Conservation (phyloP, 495 filamentous ascomycete species). For the Penicillium manginii region DNA sequence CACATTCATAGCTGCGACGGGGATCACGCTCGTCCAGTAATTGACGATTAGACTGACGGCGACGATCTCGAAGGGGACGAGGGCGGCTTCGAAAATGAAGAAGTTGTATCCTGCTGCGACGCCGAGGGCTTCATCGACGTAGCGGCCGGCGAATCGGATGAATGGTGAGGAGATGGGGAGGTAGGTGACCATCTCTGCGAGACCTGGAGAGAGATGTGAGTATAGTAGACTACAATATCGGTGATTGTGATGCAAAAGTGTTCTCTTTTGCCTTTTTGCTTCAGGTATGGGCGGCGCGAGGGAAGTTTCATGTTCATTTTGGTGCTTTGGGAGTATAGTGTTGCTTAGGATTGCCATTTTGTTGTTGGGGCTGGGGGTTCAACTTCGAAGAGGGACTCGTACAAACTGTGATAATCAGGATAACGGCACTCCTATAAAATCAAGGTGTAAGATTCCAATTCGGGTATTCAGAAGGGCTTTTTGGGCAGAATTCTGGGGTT, state of each 20-base stretch:
- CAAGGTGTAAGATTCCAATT: slow-evolving; percentile 35
- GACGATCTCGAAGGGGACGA: slow-evolving; percentile 50
- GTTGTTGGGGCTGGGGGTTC: background rate
- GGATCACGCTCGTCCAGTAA: slow-evolving; percentile 52
- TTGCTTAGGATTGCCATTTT: slow-evolving; percentile 8
- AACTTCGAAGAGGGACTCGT: slow-evolving; percentile 32
- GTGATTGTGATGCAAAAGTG: too few relatives aligned
- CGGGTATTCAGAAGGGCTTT: background rate
- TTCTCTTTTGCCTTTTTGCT: too few relatives aligned
- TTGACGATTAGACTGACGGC: slow-evolving; percentile 49
- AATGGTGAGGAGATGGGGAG: slow-evolving; percentile 81
- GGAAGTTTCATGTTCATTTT: background rate
- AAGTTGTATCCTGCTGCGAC: slow-evolving; percentile 72
- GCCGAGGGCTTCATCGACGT: slow-evolving; percentile 70
- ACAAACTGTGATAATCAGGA: slow-evolving; percentile 69
- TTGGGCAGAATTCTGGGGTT: slow-evolving; percentile 8
- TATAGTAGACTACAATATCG: slow-evolving; percentile 7
- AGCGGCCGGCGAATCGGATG: slow-evolving; percentile 80
- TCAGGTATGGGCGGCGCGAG: background rate
- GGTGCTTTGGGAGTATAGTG: background rate
- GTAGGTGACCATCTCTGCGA: slow-evolving; percentile 84
- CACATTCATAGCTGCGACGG: slow-evolving; percentile 47
- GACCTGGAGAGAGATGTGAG: slow-evolving; percentile 41
- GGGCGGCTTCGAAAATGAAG: slow-evolving; percentile 59
- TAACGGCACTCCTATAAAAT: slow-evolving; percentile 63